Evolutionary conservation across 2,329 filamentous ascomycete species (phyloP), one percentile per base, ranked within the genome.

Genomic region (Blastomyces gilchristii): DNA sequence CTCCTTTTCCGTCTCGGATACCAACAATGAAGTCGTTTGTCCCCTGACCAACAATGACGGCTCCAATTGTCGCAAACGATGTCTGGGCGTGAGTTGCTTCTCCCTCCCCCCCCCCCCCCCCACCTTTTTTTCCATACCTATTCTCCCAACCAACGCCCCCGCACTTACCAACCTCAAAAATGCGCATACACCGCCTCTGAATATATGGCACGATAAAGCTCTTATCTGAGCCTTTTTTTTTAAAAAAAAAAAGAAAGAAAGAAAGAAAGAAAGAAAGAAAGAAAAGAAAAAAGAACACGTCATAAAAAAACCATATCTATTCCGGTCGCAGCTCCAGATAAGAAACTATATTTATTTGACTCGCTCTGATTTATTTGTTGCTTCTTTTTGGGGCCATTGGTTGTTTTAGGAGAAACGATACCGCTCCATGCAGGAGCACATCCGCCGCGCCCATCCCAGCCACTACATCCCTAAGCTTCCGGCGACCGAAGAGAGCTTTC

Each of bases 391-490:
- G 37, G 8, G 31, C 22, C 0, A 43, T 58, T n/a, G 63, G n/a
- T 14, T 47, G 4, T 68, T 69, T 75, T 78, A 95, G 91, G 91
- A 95, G 81, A 96, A 96, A 79, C 85, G 90, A 69, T 99, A 92
- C 80, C 91, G 94, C 76, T 97, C 93, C 67, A 97, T 99, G 91
- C 94, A 97, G 79, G 94, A 99, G 83, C 94, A 99, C 74, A 97
- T 99, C 72, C 90, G 94, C 71, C 88, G 94, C 76, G 93, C 94
- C 69, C 94, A 99, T 76, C 93, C 93, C 65, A 91, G 96, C 76
- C 89, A 97, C 76, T 97, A 97, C 79, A 96, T 99, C 71, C 87
- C 94, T 59, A 97, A 97, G 84, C 88, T 97, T 70, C 93, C 94
- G 69, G 94, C 94, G 58, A 99, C 93, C 70, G 93, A 97, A 77